Evolutionary conservation across 2,329 filamentous ascomycete species (phyloP).

Genomic region (Aspergillus spinulosporus): DNA sequence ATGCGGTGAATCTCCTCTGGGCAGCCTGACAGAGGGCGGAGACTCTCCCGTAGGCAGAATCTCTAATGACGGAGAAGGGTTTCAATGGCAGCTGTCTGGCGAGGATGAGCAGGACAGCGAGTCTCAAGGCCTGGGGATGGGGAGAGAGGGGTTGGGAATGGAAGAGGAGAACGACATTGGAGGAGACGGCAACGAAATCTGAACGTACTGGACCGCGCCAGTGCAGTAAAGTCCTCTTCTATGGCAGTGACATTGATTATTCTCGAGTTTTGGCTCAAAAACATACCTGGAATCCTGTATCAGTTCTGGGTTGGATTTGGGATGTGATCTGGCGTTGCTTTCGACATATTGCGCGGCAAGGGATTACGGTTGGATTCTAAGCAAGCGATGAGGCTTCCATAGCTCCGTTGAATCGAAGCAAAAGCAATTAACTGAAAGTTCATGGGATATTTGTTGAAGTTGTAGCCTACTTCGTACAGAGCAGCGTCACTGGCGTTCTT

Average conservation of each 20-base stretch:
- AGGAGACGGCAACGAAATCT: neutral
- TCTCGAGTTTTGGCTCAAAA: no score
- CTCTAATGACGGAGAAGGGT: neutral
- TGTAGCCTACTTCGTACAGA: no score
- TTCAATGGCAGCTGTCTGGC: constrained; percentile 1
- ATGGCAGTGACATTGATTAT: no score
- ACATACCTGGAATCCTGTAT: no score
- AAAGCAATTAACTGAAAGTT: neutral
- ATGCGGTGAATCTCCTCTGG: neutral
- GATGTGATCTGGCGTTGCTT: no score
- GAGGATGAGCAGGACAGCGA: neutral
- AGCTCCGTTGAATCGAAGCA: neutral
- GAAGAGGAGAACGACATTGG: no score
- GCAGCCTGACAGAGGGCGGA: no score
- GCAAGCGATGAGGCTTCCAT: no score
- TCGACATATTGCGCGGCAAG: no score
- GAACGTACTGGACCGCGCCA: neutral
- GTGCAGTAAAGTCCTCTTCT: no score
- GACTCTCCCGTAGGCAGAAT: neutral
- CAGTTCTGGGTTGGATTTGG: no score
- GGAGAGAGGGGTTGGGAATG: neutral
- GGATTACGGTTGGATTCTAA: no score
- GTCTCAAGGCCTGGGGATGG: neutral
- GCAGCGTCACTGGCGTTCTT: neutral
- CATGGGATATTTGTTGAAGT: neutral